These are phyloP conservation scores for Chaetothyriales sp. DNA, from an alignment of 2,329 filamentous ascomycete genomes.

Conservation along the genomic window DNA sequence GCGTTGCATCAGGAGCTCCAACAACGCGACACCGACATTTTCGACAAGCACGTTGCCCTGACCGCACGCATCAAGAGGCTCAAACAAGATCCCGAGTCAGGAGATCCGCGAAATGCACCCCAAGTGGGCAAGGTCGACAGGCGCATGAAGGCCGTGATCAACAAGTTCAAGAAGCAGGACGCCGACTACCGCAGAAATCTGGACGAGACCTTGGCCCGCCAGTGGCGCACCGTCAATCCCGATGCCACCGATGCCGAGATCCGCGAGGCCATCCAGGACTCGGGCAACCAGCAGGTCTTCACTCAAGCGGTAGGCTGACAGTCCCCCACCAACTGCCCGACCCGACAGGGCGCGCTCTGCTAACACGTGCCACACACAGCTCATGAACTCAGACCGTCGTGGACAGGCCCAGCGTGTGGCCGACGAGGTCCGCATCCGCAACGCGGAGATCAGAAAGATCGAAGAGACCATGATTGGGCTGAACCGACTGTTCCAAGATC, in stretches of 20 bases:
- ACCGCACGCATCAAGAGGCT: constrained; percentile 66
- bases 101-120: constrained; percentile 56
- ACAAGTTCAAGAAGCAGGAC: constrained; percentile 69
- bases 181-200: constrained; percentile 65
- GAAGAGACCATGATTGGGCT: constrained; percentile 81
- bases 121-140: constrained; percentile 74
- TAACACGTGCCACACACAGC: constrained; percentile 27
- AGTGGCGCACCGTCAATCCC: constrained; percentile 79
- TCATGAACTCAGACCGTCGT: constrained; percentile 67
- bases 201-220: constrained; percentile 70
- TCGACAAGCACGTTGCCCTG: constrained; percentile 66
- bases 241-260: constrained; percentile 70
- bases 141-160: constrained; percentile 66
- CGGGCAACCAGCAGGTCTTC: constrained; percentile 63
- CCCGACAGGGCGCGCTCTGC: background rate
- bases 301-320: constrained; percentile 51
- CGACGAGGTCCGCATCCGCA: constrained; percentile 66
- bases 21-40: constrained; percentile 60
- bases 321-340: constrained; percentile 11
- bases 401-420: constrained; percentile 71
- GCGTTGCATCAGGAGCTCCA: constrained; percentile 63
- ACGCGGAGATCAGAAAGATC: constrained; percentile 81
- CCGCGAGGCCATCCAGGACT: constrained; percentile 59
- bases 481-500: constrained; percentile 74
- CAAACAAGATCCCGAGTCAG: constrained; percentile 68